Base-by-base conservation (phyloP, 108 stramenopile species). In the Cyclotella kingstonii region DNA sequence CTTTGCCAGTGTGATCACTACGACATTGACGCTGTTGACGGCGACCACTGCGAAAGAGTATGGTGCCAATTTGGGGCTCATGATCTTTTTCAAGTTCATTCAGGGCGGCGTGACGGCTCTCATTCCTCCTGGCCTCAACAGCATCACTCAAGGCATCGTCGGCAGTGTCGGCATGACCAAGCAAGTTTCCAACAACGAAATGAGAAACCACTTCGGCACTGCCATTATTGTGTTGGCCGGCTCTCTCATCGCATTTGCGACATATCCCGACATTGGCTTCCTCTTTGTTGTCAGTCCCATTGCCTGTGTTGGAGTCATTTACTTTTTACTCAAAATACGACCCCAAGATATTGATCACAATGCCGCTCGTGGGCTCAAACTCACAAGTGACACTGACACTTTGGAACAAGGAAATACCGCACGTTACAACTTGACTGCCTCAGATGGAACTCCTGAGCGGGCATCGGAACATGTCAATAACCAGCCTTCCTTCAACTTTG, bases 171-270 rank as follows among this genome's bases (percentile, higher is more conserved):
- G 91, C 29, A 93, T 93, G 91, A 93, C 91, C 26, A 47, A 71
- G 21, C 91, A 93, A 53, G 91, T 93, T 8, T 73, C 86, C 8
- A 57, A 81, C 38, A 93, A 93, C 64, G 91, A 93, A 64, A 90
- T 89, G 88, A 86, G 87, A 81, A 93, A 91, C 59, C 91, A 93
- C 76, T 73, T 88, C 53, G 91, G 91, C 38, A 93, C 91, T 25
- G 89, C 89, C 43, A 85, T 93, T 39, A 83, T 93, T 50, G 91
- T 93, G 29, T 44, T 84, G 42, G 68, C 56, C 47, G 84, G 87
- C 31, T 78, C 76, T 11, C 45, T 93, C 35, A 60, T 90, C 51
- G 91, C 86, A 6, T 87, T 75, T 57, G 60, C 57, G 23, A 68
- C 87, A 52, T 93, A 88, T 53, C 91, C 88, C 36, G 62, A 82